Percentiles rank a stretch among this genome's conserved stretches.
Evolutionary conservation across 495 filamentous ascomycete genomes (phyloP).

Genomic region (Aeminium ludgeri): DNA sequence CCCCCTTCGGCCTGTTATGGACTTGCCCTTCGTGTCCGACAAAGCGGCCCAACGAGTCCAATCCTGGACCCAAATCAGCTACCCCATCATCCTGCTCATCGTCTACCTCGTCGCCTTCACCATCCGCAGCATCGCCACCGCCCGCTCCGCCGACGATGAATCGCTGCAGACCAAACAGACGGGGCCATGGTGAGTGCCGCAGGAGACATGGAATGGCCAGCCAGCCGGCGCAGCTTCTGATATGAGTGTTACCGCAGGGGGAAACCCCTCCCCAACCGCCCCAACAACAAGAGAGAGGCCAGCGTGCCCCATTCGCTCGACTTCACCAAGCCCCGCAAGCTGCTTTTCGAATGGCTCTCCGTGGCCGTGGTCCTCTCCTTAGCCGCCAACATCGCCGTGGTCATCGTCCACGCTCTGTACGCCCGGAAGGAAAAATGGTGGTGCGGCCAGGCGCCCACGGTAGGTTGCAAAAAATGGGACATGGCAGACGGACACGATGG

Average conservation of each 20-base stretch:
- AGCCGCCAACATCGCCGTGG: conserved; percentile 52
- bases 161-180: no score
- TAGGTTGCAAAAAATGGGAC: conserved; percentile 33
- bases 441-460: conserved; percentile 71
- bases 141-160: no score
- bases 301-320: conserved; percentile 25
- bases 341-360: conserved; percentile 59
- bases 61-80: conserved; percentile 47
- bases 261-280: conserved; percentile 52
- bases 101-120: conserved; percentile 53
- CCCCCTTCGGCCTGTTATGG: no score
- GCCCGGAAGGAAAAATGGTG: conserved; percentile 60
- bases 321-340: conserved; percentile 43
- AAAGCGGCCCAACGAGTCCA: no score
- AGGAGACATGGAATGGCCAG: no score
- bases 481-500: conserved; percentile 1
- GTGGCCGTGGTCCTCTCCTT: conserved; percentile 51
- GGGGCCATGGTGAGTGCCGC: no score
- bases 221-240: conserved; percentile 29
- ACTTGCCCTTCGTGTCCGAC: no score
- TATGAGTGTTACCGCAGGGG: conserved; percentile 77
- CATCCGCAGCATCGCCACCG: conserved; percentile 40
- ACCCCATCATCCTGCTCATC: conserved; percentile 48
- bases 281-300: conserved; percentile 24
- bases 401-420: conserved; percentile 58